phyloP scores from a whole-genome alignment of 805 yeast species.

The Kuraishia piskuri region DNA sequence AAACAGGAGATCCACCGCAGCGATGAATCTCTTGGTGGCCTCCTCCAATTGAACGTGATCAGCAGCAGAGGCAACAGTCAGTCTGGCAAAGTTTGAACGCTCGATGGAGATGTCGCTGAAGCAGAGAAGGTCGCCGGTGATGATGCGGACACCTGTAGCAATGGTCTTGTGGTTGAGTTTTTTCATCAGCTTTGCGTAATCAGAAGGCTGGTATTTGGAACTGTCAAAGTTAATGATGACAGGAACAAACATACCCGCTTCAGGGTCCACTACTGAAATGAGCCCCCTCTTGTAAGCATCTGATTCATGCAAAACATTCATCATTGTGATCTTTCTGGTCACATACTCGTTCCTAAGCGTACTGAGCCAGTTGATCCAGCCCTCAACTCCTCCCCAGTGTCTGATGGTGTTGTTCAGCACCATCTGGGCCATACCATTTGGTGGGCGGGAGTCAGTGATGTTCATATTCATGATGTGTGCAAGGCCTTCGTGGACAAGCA shows the following conservation, averaged over 20 bases:
- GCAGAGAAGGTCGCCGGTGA: constrained; percentile 33
- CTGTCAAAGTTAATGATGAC: constrained; percentile 26
- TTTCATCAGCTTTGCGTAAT: constrained; percentile 29
- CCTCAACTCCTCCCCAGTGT: constrained; percentile 59
- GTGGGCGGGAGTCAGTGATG: constrained; percentile 65
- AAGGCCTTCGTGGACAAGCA: constrained; percentile 52
- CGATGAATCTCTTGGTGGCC: constrained; percentile 42
- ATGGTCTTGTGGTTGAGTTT: constrained; percentile 37
- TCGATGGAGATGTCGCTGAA: constrained; percentile 35
- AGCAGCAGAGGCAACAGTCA: constrained; percentile 27
- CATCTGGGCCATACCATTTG: constrained; percentile 68
- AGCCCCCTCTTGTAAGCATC: constrained; percentile 32
- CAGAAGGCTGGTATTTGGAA: constrained; percentile 9
- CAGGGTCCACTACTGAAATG: constrained; percentile 38
- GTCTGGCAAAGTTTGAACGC: constrained; percentile 27
- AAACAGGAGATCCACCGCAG: constrained; percentile 38
- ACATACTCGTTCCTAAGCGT: constrained; percentile 55
- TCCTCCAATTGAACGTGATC: constrained; percentile 36
- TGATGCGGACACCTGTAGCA: constrained; percentile 31
- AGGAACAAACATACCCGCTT: constrained; percentile 55
- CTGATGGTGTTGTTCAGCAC: constrained; percentile 48
- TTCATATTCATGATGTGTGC: constrained; percentile 46
- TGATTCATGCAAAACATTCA: constrained; percentile 39
- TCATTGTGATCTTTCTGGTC: constrained; percentile 52
- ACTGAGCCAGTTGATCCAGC: constrained; percentile 67